phyloP scores from a whole-genome alignment of 106 monocot genomes.

The Apostasia ramifera region DNA sequence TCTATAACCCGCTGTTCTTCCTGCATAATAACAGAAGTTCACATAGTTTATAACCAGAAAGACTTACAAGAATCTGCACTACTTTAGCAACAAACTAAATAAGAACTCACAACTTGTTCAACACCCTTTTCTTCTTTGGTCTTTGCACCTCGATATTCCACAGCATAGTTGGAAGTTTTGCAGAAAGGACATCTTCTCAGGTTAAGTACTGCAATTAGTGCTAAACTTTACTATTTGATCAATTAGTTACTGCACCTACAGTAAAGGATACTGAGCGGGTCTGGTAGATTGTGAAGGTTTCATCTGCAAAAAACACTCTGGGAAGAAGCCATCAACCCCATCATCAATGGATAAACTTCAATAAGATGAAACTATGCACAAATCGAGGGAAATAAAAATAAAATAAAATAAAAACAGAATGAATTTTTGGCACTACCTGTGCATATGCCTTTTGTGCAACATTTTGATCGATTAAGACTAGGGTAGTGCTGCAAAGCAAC shows the following conservation, averaged over 20 bases:
- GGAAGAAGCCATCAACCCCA: conserved; percentile 5
- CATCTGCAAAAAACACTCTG: conserved; percentile 98
- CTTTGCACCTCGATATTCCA: conserved; percentile 77
- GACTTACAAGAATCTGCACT: neutral
- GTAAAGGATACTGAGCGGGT: conserved; percentile 83
- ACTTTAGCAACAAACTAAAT: neutral
- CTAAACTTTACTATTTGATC: neutral
- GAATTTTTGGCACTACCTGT: conserved; percentile 41
- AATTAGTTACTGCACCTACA: neutral
- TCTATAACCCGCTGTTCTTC: conserved; percentile 91
- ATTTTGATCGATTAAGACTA: conserved; percentile 90
- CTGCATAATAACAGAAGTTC: conserved; percentile 20
- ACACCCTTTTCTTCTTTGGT: conserved; percentile 78
- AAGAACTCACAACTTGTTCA: conserved; percentile 67
- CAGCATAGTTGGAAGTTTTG: conserved; percentile 79
- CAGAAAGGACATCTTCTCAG: conserved; percentile 77
- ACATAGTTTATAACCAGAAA: neutral
- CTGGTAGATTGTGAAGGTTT: conserved; percentile 66
- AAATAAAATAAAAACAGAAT: neutral
- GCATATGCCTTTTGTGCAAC: conserved; percentile 93
- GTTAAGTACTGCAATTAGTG: conserved; percentile 20
- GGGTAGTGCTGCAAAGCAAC: conserved; percentile 64
- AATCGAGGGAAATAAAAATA: neutral
- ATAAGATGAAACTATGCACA: neutral
- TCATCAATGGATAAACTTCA: neutral